Conservation (phyloP, 495 filamentous ascomycete species). For the Ascodesmis nigricans region DNA sequence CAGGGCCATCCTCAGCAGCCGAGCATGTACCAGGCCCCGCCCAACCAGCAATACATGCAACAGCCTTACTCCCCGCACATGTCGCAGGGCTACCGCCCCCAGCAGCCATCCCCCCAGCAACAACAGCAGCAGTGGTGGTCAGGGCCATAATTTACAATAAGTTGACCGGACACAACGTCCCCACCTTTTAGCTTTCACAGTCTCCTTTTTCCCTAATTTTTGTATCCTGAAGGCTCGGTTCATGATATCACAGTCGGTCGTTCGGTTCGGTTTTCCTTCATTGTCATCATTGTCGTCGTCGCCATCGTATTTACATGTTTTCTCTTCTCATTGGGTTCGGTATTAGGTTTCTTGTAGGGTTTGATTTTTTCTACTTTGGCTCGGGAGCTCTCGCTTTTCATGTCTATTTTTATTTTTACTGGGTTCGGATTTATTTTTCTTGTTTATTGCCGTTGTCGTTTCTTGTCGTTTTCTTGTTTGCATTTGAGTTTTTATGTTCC, state of each 20-base stretch:
- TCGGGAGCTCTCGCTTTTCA: no score
- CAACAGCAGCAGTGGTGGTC: constrained; percentile 13
- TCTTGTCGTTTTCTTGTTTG: background rate
- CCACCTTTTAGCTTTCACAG: constrained; percentile 7
- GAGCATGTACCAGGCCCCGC: constrained; percentile 37
- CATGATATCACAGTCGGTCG: constrained; percentile 10
- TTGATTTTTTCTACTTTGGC: constrained; percentile 3
- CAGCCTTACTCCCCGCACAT: constrained; percentile 13
- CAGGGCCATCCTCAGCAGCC: constrained; percentile 29
- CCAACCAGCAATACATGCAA: constrained; percentile 38
- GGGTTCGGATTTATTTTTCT: constrained; percentile 3
- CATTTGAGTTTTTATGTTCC: background rate
- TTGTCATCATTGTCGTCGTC: constrained; percentile 15
- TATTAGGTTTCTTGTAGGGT: no score
- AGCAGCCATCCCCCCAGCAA: constrained; percentile 2
- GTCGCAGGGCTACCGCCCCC: constrained; percentile 1
- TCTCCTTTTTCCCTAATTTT: constrained; percentile 10
- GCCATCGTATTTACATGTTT: constrained; percentile 7
- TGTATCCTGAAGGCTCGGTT: constrained; percentile 8
- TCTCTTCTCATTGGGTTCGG: constrained; percentile 1
- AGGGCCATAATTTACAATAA: constrained; percentile 7
- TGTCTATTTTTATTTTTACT: constrained; percentile 1
- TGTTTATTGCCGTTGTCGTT: constrained; percentile 5
- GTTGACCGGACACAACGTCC: constrained; percentile 5
- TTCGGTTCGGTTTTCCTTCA: no score